Evolutionary conservation across 1,284 basidiomycete species (phyloP).

Genomic region (Trametes versicolor): DNA sequence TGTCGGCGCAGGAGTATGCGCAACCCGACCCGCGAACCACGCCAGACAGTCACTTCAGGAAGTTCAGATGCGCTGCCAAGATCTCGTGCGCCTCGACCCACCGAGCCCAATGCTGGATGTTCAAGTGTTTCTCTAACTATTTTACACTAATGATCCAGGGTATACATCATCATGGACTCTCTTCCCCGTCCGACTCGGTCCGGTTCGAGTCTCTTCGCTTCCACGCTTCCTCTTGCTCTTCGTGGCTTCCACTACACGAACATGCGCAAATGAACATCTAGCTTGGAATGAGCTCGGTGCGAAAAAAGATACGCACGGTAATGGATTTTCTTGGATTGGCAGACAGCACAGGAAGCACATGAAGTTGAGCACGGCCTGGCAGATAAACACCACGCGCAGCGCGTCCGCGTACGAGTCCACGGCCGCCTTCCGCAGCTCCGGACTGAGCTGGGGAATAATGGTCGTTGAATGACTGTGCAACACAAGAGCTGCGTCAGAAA

Average conservation of each 20-base stretch:
- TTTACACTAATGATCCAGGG: slow-evolving; percentile 14
- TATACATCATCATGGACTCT: slow-evolving; percentile 30
- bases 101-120: background rate
- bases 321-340: slow-evolving; percentile 78
- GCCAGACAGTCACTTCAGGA: too few relatives aligned
- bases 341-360: slow-evolving; percentile 71
- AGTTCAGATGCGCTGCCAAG: too few relatives aligned
- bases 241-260: slow-evolving; percentile 62
- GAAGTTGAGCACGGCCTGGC: slow-evolving; percentile 71
- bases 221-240: slow-evolving; percentile 67
- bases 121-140: slow-evolving; percentile 23
- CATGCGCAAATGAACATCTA: slow-evolving; percentile 14
- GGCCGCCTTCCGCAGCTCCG: slow-evolving; percentile 71
- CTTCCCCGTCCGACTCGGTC: slow-evolving; percentile 28
- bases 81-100: background rate
- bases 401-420: slow-evolving; percentile 86
- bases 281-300: slow-evolving; percentile 10
- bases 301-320: slow-evolving; percentile 64
- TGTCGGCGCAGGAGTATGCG: too few relatives aligned
- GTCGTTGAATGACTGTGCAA: slow-evolving; percentile 79
- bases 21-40: too few relatives aligned
- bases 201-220: slow-evolving; percentile 44
- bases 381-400: slow-evolving; percentile 87
- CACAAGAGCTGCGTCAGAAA: background rate
- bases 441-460: slow-evolving; percentile 79